These are phyloP conservation scores for Dentipellis sp. DNA, from an alignment of 768 basidiomycete species.

Conservation along the genomic window DNA sequence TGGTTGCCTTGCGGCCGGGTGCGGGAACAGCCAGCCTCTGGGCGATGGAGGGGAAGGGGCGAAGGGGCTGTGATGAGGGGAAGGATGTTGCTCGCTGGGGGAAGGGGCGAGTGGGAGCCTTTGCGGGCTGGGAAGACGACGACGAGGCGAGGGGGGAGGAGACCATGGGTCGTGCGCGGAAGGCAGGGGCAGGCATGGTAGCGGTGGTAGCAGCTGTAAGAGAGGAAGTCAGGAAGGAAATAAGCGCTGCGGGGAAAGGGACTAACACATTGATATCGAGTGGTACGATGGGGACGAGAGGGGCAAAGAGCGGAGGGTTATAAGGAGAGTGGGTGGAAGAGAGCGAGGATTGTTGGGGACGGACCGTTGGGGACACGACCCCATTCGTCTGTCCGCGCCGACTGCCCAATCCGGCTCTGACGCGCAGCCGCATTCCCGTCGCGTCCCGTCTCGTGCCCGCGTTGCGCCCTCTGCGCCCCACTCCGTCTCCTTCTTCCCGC, in stretches of 20 bases:
- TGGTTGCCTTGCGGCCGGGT: conserved; percentile 22
- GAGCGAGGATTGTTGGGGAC: neutral
- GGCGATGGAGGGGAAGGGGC: conserved; percentile 67
- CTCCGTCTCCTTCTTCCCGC: too few species aligned
- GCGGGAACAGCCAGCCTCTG: conserved; percentile 14
- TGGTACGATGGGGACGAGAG: neutral
- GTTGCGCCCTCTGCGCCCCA: too few species aligned
- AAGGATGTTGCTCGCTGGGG: conserved; percentile 33
- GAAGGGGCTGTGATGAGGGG: conserved; percentile 62
- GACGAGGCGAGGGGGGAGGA: conserved; percentile 14
- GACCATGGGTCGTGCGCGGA: conserved; percentile 9
- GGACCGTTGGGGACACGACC: too few species aligned
- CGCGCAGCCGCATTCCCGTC: too few species aligned
- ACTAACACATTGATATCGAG: neutral
- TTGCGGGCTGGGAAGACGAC: neutral
- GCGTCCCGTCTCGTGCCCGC: too few species aligned
- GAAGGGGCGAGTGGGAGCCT: conserved; percentile 24
- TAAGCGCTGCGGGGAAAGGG: conserved; percentile 10
- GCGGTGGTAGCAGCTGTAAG: conserved; percentile 22
- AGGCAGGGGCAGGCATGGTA: conserved; percentile 47
- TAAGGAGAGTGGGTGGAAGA: neutral
- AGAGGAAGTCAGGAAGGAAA: conserved; percentile 22
- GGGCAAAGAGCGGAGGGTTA: neutral
- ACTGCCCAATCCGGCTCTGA: neutral
- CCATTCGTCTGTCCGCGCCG: neutral